Evolutionary conservation across 148 eudicot genomes (phyloP).

Genomic region (Camellia granthamiana): DNA sequence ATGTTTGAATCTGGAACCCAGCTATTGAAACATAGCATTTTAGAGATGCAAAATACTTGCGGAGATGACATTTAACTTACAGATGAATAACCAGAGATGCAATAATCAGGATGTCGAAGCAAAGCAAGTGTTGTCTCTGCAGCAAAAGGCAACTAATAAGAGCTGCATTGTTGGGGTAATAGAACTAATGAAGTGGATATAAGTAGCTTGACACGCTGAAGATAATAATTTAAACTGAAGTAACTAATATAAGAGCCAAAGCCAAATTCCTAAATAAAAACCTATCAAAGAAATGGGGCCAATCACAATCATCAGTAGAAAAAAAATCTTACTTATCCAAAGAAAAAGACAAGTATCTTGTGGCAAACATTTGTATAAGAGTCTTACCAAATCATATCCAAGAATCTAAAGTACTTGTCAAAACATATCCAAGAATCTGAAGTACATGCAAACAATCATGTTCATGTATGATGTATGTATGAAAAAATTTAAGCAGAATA

Average conservation of each 20-base stretch:
- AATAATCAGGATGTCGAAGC: slow-evolving; percentile 95
- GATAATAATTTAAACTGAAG: neutral
- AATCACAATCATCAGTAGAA: neutral
- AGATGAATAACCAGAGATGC: slow-evolving; percentile 90
- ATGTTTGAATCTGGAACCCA: neutral
- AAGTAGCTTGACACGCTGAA: neutral
- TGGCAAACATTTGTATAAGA: neutral
- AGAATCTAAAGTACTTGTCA: neutral
- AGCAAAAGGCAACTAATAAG: slow-evolving; percentile 24
- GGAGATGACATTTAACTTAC: slow-evolving; percentile 48
- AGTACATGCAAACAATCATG: neutral
- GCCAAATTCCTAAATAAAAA: neutral
- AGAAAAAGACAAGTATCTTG: neutral
- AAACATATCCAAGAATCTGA: neutral
- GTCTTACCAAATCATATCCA: neutral
- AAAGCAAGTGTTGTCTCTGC: slow-evolving; percentile 89
- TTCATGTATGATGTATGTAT: neutral
- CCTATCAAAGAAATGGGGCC: neutral
- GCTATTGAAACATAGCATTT: neutral
- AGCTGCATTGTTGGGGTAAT: neutral
- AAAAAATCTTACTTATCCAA: neutral
- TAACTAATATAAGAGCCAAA: neutral
- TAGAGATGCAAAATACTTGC: slow-evolving; percentile 1
- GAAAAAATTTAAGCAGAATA: neutral
- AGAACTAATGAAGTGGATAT: slow-evolving; percentile 1